These are phyloP conservation scores for Ceratobasidium papillatum DNA, from an alignment of 1,284 basidiomycete species.

Conservation along the genomic window DNA sequence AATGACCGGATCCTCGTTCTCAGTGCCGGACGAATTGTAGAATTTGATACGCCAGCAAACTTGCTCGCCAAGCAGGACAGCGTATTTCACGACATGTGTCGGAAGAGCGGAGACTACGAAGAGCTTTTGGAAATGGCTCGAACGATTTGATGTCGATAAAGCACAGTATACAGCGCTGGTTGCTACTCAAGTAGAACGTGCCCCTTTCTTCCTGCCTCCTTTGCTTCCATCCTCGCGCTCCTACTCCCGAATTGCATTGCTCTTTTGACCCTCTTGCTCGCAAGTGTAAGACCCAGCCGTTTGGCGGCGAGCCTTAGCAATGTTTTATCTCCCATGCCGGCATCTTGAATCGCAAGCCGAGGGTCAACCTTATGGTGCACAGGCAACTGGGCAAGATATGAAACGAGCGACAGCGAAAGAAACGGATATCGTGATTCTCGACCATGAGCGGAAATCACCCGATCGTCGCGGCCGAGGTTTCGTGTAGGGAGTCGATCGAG, in stretches of 20 bases:
- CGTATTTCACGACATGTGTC: conserved; percentile 52
- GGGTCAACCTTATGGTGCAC: conserved; percentile 85
- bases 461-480: conserved; percentile 94
- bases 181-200: conserved; percentile 16
- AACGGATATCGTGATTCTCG: conserved; percentile 93
- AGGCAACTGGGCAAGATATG: conserved; percentile 76
- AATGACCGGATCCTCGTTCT: conserved; percentile 56
- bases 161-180: neutral
- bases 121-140: conserved; percentile 1
- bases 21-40: conserved; percentile 47
- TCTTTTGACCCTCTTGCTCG: conserved; percentile 80
- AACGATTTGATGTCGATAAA: neutral
- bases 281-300: conserved; percentile 72
- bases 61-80: conserved; percentile 53
- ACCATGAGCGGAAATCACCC: conserved; percentile 86
- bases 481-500: conserved; percentile 88
- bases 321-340: conserved; percentile 87
- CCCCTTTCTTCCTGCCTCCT: conserved; percentile 48
- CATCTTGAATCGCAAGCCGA: conserved; percentile 54
- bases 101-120: conserved; percentile 50
- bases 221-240: conserved; percentile 85
- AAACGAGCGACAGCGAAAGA: conserved; percentile 79
- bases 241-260: conserved; percentile 98
- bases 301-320: conserved; percentile 76
- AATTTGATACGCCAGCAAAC: conserved; percentile 53